phyloP scores from a whole-genome alignment of 1,284 basidiomycete genomes.

The Heterobasidion annosum region DNA sequence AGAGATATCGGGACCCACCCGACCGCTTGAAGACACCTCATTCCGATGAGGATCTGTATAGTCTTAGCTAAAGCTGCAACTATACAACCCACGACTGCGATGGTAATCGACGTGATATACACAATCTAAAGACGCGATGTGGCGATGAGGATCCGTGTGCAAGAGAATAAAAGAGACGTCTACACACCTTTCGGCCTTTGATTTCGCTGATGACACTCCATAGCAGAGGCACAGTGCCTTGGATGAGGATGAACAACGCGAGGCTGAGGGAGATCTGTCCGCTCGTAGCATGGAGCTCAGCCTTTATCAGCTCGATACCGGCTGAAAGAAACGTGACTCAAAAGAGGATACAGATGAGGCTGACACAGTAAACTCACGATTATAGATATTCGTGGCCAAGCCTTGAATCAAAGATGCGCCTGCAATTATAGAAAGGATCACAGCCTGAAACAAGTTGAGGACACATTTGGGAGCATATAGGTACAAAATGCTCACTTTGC shows the following conservation, averaged over 20 bases:
- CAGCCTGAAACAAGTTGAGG: background rate
- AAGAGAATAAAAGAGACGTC: background rate
- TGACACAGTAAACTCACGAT: background rate
- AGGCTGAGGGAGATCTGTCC: constrained; percentile 67
- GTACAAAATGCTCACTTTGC: background rate
- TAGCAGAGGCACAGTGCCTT: constrained; percentile 58
- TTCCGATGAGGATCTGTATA: constrained; percentile 64
- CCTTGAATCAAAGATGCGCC: background rate
- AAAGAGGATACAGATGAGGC: background rate
- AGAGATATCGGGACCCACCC: constrained; percentile 31
- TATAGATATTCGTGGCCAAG: background rate
- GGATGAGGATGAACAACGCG: constrained; percentile 74
- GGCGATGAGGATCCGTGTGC: background rate
- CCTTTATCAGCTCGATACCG: constrained; percentile 58
- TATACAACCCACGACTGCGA: constrained; percentile 59
- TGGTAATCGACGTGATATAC: constrained; percentile 51
- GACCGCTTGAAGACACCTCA: constrained; percentile 60
- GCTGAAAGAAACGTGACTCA: constrained; percentile 26
- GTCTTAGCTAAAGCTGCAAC: constrained; percentile 58
- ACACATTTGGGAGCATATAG: background rate
- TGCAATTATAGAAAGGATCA: background rate
- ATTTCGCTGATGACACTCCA: constrained; percentile 76
- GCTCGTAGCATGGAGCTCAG: constrained; percentile 55
- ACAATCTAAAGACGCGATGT: constrained; percentile 34
- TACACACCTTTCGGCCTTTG: constrained; percentile 65